phyloP scores from a whole-genome alignment of 129 eudicot species.

The Apium graveolens region DNA sequence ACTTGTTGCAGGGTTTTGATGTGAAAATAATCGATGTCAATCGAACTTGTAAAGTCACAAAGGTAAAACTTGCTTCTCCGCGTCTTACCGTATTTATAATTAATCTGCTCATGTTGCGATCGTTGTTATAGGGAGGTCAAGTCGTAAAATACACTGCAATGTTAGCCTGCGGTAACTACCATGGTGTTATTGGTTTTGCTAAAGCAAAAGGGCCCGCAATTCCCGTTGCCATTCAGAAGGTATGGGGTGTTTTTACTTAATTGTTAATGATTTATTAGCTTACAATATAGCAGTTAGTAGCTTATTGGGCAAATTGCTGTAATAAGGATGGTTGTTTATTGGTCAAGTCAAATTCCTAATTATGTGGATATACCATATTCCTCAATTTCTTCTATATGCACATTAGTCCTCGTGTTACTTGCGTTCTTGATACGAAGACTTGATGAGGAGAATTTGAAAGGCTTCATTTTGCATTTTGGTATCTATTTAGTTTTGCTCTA shows the following conservation, averaged over 20 bases:
- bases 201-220: conserved; percentile 80
- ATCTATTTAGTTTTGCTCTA: not conserved
- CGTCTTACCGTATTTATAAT: not conserved
- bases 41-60: conserved; percentile 83
- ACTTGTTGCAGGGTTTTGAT: conserved; percentile 76
- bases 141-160: conserved; percentile 66
- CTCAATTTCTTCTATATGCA: not conserved
- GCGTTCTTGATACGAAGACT: not conserved
- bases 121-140: conserved; percentile 66
- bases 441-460: not conserved
- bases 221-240: conserved; percentile 79
- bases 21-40: conserved; percentile 66
- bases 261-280: not conserved
- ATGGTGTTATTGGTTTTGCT: conserved; percentile 91
- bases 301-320: not conserved
- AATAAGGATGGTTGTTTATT: not conserved
- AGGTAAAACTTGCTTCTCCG: conserved; percentile 35
- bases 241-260: conserved; percentile 5
- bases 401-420: not conserved
- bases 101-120: conserved; percentile 11
- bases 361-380: not conserved
- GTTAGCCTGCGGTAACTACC: conserved; percentile 89
- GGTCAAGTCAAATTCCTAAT: not conserved
- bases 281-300: not conserved
- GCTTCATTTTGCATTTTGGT: not conserved